These are phyloP conservation scores for Brassica juncea DNA, from an alignment of 345 rosid genomes.

Conservation along the genomic window DNA sequence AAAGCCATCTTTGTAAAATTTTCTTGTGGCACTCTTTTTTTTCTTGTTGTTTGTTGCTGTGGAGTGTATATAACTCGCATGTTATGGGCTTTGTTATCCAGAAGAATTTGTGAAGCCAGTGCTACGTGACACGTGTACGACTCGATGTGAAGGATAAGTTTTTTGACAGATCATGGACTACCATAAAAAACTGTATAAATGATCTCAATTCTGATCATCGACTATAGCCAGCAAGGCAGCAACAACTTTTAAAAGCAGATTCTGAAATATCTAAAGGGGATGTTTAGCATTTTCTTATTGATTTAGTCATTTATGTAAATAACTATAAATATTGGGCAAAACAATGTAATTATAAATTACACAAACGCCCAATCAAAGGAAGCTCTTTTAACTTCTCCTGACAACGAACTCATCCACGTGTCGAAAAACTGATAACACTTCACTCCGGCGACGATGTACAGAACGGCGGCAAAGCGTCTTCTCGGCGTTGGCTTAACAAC, in stretches of 20 bases:
- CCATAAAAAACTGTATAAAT: background rate
- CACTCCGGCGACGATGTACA: constrained; percentile 49
- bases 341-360: background rate
- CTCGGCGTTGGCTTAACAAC: constrained; percentile 34
- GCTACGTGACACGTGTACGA: constrained; percentile 33
- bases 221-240: background rate
- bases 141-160: constrained; percentile 8
- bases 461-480: constrained; percentile 61
- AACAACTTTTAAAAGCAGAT: background rate
- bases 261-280: too few species aligned
- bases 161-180: background rate
- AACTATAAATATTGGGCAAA: background rate
- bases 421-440: background rate
- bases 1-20: constrained; percentile 22
- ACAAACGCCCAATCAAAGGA: background rate
- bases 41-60: too few species aligned
- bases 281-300: background rate
- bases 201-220: background rate
- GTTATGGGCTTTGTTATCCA: constrained; percentile 42
- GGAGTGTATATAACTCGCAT: background rate
- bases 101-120: constrained; percentile 25
- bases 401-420: constrained; percentile 33
- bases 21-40: background rate
- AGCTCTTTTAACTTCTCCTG: constrained; percentile 16
- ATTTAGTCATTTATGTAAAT: background rate